Percentiles rank a stretch among this genome's conserved stretches.
Evolutionary conservation across 2,329 filamentous ascomycete species (phyloP).

Genomic region (Beauveria pseudobassiana): DNA sequence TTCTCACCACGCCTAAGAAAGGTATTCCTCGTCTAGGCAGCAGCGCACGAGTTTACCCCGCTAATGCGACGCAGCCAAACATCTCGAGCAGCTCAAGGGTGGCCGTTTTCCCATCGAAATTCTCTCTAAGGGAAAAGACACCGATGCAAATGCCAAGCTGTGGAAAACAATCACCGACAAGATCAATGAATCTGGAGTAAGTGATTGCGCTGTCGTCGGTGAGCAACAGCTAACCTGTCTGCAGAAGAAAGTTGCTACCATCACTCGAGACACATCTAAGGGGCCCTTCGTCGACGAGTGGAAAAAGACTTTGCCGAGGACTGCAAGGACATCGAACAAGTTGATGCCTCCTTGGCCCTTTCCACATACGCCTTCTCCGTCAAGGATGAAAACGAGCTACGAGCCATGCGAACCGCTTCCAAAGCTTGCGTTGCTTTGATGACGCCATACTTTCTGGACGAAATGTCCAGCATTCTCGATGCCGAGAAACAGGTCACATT

Average conservation of each 20-base stretch:
- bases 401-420: conserved; percentile 88
- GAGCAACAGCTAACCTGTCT: conserved; percentile 11
- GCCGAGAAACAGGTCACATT: conserved; percentile 97
- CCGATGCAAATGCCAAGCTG: conserved; percentile 83
- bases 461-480: conserved; percentile 94
- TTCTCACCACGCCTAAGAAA: conserved; percentile 96
- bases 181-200: conserved; percentile 80
- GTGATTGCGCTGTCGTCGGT: conserved; percentile 27
- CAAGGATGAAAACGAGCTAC: conserved; percentile 91
- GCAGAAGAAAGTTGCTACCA: conserved; percentile 81
- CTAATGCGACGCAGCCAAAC: conserved; percentile 60
- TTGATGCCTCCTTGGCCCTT: conserved; percentile 76
- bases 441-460: conserved; percentile 94
- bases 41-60: conserved; percentile 10
- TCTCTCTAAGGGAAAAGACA: conserved; percentile 83
- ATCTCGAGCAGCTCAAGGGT: conserved; percentile 84
- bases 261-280: conserved; percentile 75
- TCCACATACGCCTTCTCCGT: conserved; percentile 79
- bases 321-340: conserved; percentile 79
- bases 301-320: conserved; percentile 72
- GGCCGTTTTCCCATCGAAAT: conserved; percentile 91
- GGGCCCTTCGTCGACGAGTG: conserved; percentile 95
- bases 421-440: conserved; percentile 91
- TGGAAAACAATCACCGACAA: conserved; percentile 76
- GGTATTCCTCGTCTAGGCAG: conserved; percentile 42